A percentile compares a stretch with the other conserved stretches of the same genome.
phyloP scores from a whole-genome alignment of 805 yeast genomes.

The Pichia pseudocactophila region DNA sequence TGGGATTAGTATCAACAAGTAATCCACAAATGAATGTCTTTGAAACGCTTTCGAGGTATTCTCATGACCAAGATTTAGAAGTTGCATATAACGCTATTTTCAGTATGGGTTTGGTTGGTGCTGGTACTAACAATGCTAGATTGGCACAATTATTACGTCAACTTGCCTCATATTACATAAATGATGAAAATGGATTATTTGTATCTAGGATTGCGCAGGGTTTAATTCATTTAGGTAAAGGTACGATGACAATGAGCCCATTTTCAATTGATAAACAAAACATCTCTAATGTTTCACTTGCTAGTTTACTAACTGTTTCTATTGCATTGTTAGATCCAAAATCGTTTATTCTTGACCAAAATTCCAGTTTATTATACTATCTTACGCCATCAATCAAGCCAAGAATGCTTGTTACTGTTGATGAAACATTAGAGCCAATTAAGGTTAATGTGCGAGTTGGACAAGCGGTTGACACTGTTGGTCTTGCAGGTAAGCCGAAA shows the following conservation, averaged over 20 bases:
- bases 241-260: constrained; percentile 83
- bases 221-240: constrained; percentile 89
- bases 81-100: constrained; percentile 93
- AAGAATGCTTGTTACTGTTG: constrained; percentile 85
- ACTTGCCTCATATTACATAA: constrained; percentile 84
- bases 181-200: constrained; percentile 84
- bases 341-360: constrained; percentile 64
- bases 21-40: constrained; percentile 96
- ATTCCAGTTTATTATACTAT: constrained; percentile 75
- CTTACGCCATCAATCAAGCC: constrained; percentile 87
- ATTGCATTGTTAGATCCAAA: constrained; percentile 82
- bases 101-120: constrained; percentile 96
- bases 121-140: constrained; percentile 98
- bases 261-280: constrained; percentile 84
- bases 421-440: constrained; percentile 81
- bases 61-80: constrained; percentile 90
- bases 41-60: constrained; percentile 90
- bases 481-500: constrained; percentile 98
- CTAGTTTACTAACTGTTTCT: constrained; percentile 76
- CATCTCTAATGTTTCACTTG: constrained; percentile 80
- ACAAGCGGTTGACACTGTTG: constrained; percentile 97
- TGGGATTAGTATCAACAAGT: constrained; percentile 89
- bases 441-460: constrained; percentile 98
- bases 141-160: constrained; percentile 92
- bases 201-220: constrained; percentile 95